Base-by-base conservation (phyloP, 257 asterid species). In the Nicotiana noctiflora region DNA sequence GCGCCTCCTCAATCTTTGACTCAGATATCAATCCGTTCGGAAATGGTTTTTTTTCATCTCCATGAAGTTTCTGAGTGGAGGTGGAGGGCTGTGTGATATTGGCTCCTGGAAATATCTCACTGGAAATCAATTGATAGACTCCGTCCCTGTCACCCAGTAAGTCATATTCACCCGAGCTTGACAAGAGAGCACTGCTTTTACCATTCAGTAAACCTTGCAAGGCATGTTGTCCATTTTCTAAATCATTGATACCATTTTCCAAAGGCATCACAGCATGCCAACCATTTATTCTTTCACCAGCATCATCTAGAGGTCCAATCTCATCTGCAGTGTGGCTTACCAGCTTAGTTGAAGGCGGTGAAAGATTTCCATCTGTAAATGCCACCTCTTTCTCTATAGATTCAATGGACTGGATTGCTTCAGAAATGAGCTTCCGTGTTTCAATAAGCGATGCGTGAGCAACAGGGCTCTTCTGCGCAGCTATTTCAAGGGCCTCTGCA, bases 391-490 rank as follows among this genome's bases (percentile, higher is more conserved):
- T 72, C 67, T 90, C 90, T 55, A 93, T 89, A 75, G 94, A 90
- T 79, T 82, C 84, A 11, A 95, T 87, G 60, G 88, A 86, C 67
- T 81, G 87, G 66, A 86, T 83, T 31, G 99, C 99, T 85, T 92
- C 96, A 3, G 96, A 88, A 14, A 93, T 93, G 75, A 95, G 92
- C 90, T 66, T 89, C 87, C 92, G 86, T 79, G 98, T 87, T 82
- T 95, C 97, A 64, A 86, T 18, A 21, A 95, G 89, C 1, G 97
- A 91, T 0, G 94, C 94, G 40, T 83, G 88, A 80, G 93, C 99
- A 27, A 89, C 72, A 82, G 92, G 89, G 87, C 91, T 93, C 53
- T 83, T 88, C 86, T 83, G 82, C 65, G 96, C 95, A 75, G 97
- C 91, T 77, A 62, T 60, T 87, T 92, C 98, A 21, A 95, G 97